Evolutionary conservation across 495 filamentous ascomycete species (phyloP), one percentile per base, ranked within the genome.

Genomic region (Aspergillus homomorphus): DNA sequence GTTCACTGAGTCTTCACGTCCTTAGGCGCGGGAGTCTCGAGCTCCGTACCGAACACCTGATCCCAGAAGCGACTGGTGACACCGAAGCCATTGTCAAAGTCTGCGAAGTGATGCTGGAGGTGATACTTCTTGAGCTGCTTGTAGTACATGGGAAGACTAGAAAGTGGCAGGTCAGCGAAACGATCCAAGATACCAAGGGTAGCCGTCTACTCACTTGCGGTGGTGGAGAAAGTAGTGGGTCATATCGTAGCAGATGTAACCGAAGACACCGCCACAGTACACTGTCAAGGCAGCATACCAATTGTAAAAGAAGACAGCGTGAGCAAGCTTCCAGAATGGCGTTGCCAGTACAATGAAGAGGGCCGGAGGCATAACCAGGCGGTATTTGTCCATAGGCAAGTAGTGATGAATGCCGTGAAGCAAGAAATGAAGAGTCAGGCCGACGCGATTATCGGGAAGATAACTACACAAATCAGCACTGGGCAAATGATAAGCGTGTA

Each of bases 201-300:
- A 14, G 4, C 19, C 30, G 42, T 58, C 26, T 64, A 81, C 84
- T 74, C 69, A 89, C 85, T 89, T 96, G 75, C 88, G 87, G 74
- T 99, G 95, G 71, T 99, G 95, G n/a, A 99, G 84, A 82, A 98
- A 97, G 76, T 98, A 99, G 73, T 99, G 95, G 15, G 94, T 98
- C 77, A 96, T 59, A 68, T 99, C 95, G 77, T 99, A 99, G 76
- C 87, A 90, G 53, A 96, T 82, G 68, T 98, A 99, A 23, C 95
- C 95, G 62, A 96, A 96, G 49, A 99, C 85, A 55, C 91, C 95
- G 26, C 95, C 95, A 67, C 87, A 93, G 78, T 80, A 98, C 5
- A 89, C 86, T 3, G 85, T 78, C 2, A 85, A 81, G 19, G 84
- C 95, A 2, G 89, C 81, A 71, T 86, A 80, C 92, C 91, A 96